Percentiles rank a stretch among this genome's conserved stretches.
These are phyloP conservation scores for Biscutella laevigata DNA, from an alignment of 441 rosid species.

Conservation along the genomic window DNA sequence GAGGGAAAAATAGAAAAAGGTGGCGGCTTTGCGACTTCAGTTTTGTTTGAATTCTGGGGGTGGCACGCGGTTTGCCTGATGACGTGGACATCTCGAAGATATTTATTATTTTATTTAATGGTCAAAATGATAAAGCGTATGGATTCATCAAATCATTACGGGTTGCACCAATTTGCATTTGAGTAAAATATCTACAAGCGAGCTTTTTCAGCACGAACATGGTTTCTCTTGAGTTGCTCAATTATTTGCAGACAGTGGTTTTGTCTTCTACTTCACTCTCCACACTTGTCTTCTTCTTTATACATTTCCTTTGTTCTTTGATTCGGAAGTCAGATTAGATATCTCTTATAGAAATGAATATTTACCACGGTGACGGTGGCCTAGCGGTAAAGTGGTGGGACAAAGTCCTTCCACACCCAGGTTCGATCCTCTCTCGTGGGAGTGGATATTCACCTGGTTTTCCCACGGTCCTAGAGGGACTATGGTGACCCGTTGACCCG, in stretches of 20 bases:
- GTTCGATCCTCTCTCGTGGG: too few relatives aligned
- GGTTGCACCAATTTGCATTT: slow-evolving; percentile 10
- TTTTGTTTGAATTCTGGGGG: slow-evolving; percentile 35
- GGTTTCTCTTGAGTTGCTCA: slow-evolving; percentile 27
- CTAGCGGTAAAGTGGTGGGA: too few relatives aligned
- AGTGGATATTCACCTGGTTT: too few relatives aligned
- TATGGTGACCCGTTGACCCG: too few relatives aligned
- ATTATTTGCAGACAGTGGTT: slow-evolving; percentile 10
- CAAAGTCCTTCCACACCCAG: too few relatives aligned
- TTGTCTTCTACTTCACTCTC: slow-evolving; percentile 19
- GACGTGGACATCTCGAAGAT: slow-evolving; percentile 18
- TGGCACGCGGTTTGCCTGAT: slow-evolving; percentile 41
- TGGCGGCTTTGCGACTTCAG: slow-evolving; percentile 6
- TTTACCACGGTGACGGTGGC: too few relatives aligned
- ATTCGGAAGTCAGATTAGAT: too few relatives aligned
- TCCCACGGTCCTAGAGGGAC: too few relatives aligned
- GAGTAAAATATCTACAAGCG: slow-evolving; percentile 2
- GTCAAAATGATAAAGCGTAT: not conserved
- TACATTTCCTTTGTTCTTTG: slow-evolving; percentile 1
- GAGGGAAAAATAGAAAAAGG: slow-evolving; percentile 11
- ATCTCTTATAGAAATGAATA: too few relatives aligned
- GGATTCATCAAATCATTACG: slow-evolving; percentile 5
- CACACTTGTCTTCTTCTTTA: slow-evolving; percentile 12
- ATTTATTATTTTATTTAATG: not conserved
- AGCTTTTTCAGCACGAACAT: slow-evolving; percentile 4